These are phyloP conservation scores for Termitomyces sp. DNA, from an alignment of 768 basidiomycete species.

Conservation along the genomic window DNA sequence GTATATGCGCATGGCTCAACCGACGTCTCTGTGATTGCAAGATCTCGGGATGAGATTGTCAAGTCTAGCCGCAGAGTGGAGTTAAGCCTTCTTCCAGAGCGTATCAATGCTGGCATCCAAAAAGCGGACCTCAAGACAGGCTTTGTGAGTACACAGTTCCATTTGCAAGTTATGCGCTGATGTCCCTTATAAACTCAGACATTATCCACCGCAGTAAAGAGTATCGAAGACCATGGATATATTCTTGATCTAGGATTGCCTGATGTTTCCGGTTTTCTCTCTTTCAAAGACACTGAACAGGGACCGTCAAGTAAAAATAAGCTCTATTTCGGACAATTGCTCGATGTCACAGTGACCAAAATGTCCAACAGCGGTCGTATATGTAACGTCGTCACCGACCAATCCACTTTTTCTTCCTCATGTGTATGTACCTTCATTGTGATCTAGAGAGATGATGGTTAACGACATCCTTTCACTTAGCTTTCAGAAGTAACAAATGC, in stretches of 20 bases:
- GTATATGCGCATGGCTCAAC: slow-evolving; percentile 68
- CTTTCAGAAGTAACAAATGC: slow-evolving; percentile 77
- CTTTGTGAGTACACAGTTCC: slow-evolving; percentile 54
- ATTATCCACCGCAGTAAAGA: slow-evolving; percentile 73
- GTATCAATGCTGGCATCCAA: slow-evolving; percentile 78
- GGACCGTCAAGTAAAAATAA: slow-evolving; percentile 25
- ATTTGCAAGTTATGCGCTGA: slow-evolving; percentile 4
- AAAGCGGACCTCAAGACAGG: slow-evolving; percentile 76
- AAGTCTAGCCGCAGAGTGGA: slow-evolving; percentile 79
- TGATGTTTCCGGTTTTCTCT: slow-evolving; percentile 80
- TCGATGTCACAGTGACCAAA: slow-evolving; percentile 66
- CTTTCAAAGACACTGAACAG: slow-evolving; percentile 67
- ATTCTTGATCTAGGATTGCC: slow-evolving; percentile 81
- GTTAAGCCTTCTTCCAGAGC: slow-evolving; percentile 78
- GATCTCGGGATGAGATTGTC: slow-evolving; percentile 63
- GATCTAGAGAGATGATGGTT: background rate
- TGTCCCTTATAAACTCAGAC: slow-evolving; percentile 45
- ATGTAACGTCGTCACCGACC: slow-evolving; percentile 65
- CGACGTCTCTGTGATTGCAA: slow-evolving; percentile 55
- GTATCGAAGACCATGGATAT: slow-evolving; percentile 94
- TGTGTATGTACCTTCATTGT: slow-evolving; percentile 42
- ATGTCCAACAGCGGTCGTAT: slow-evolving; percentile 77
- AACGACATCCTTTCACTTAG: slow-evolving; percentile 30
- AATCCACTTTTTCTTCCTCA: slow-evolving; percentile 45
- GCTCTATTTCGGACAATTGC: slow-evolving; percentile 63